phyloP scores from a whole-genome alignment of 331 rosid species.

The Erythrophleum ivorense region DNA sequence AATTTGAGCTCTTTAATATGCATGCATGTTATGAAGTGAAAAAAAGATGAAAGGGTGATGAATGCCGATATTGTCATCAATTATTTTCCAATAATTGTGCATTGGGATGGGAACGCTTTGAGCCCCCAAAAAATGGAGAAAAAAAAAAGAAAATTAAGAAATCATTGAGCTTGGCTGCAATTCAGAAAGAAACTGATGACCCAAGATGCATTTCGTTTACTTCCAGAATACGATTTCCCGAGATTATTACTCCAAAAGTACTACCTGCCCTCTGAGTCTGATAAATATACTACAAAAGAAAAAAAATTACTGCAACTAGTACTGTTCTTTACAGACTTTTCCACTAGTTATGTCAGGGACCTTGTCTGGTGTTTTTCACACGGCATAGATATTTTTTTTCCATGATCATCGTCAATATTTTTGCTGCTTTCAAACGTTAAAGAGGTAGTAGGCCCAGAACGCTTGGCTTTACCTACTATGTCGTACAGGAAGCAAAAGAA shows the following conservation, averaged over 20 bases:
- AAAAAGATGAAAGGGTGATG: background rate
- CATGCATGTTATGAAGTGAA: background rate
- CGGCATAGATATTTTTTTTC: constrained; percentile 47
- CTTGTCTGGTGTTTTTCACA: constrained; percentile 40
- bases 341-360: constrained; percentile 43
- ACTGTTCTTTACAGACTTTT: constrained; percentile 29
- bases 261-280: background rate
- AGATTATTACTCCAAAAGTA: background rate
- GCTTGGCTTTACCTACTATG: constrained; percentile 47
- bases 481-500: constrained; percentile 46
- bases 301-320: constrained; percentile 30
- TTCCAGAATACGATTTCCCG: constrained; percentile 14
- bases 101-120: background rate
- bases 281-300: background rate
- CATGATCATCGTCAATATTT: constrained; percentile 46
- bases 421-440: constrained; percentile 27
- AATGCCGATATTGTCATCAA: background rate
- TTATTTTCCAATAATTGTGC: constrained; percentile 30
- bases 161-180: constrained; percentile 19
- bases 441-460: constrained; percentile 48
- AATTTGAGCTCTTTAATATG: constrained; percentile 22
- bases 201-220: constrained; percentile 26
- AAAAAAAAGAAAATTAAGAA: background rate
- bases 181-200: background rate
- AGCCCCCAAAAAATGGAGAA: background rate